A percentile compares a stretch with the other conserved stretches of the same genome.
Conservation (phyloP, 2,329 filamentous ascomycete species). For the Colletotrichum phormii region DNA sequence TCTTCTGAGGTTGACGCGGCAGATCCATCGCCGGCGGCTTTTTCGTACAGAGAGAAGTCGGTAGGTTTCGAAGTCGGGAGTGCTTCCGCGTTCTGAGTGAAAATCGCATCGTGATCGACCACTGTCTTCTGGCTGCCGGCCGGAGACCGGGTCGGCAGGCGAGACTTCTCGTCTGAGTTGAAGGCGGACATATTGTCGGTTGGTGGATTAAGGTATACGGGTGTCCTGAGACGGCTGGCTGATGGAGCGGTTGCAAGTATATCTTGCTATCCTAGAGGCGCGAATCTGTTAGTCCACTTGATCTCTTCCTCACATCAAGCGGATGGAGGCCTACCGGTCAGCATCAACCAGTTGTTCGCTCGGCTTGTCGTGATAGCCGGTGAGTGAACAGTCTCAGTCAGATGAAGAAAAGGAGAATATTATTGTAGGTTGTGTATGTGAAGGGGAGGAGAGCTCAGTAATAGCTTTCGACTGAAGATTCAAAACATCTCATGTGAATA, state of each 20-base stretch:
- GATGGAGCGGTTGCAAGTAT: conserved; percentile 29
- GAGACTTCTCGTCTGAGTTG: conserved; percentile 13
- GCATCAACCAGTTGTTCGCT: conserved; percentile 32
- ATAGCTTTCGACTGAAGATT: background rate
- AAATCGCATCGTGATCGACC: conserved; percentile 20
- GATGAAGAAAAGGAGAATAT: background rate
- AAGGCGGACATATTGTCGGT: conserved; percentile 16
- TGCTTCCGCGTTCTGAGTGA: background rate
- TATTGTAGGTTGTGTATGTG: background rate
- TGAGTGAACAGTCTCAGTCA: background rate
- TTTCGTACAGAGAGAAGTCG: conserved; percentile 1
- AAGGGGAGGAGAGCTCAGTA: background rate
- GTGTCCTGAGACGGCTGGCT: conserved; percentile 1
- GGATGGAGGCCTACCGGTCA: conserved; percentile 8
- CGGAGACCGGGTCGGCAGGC: conserved; percentile 8
- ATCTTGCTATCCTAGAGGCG: conserved; percentile 22
- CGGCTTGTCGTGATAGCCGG: background rate
- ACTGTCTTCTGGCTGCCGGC: conserved; percentile 34
- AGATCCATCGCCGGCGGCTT: conserved; percentile 2
- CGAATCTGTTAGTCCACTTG: background rate
- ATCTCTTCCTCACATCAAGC: background rate
- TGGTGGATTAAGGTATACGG: background rate
- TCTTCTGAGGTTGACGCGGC: conserved; percentile 23
- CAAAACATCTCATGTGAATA: background rate
- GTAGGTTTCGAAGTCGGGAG: background rate